Evolutionary conservation across 2,329 filamentous ascomycete genomes (phyloP), one percentile per base, ranked within the genome.

Genomic region (Atkinsonella hypoxylon): DNA sequence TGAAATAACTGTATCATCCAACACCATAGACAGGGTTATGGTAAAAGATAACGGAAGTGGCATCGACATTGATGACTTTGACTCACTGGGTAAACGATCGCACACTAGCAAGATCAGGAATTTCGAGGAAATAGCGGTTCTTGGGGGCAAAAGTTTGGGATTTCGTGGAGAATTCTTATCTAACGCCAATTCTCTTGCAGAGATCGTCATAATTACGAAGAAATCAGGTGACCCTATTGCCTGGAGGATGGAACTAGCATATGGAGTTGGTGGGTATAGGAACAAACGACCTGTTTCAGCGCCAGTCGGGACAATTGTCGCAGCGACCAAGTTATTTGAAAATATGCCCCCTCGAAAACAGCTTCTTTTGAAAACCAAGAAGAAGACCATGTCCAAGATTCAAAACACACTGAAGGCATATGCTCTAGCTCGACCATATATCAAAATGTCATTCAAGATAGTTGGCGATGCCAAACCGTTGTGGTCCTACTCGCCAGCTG

Each of bases 121-220:
- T n/a, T 78, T 85, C 51, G 72, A 79, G 0, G 83, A 89, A 47
- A 67, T 89, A 38, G 70, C 67, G 47, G 62, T 60, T 1, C 67
- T 82, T 18, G 79, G 77, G 8, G 75, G 77, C 1, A 70, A 68
- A 42, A 82, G 75, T 32, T 73, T 90, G n/a, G 87, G 87, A 2
- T 91, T 90, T 60, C 78, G 87, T 36, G 87, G 87, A 18, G 79
- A 88, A 60, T 85, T 85, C 15, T 68, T 91, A 53, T 83, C 85
- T 39, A 82, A 79, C 62, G 74, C 76, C 52, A 82, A 79, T 53
- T 72, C 76, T 41, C 61, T 87, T 51, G 80, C 79, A 38, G 70
- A 73, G 3, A 67, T 89, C 42, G 69, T 67, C 8, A 68, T 89
- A 47, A 84, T 74, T 13, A 89, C 86, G 3, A 77, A 79, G 54